phyloP scores from a whole-genome alignment of 345 rosid species.

The Citrus maxima region DNA sequence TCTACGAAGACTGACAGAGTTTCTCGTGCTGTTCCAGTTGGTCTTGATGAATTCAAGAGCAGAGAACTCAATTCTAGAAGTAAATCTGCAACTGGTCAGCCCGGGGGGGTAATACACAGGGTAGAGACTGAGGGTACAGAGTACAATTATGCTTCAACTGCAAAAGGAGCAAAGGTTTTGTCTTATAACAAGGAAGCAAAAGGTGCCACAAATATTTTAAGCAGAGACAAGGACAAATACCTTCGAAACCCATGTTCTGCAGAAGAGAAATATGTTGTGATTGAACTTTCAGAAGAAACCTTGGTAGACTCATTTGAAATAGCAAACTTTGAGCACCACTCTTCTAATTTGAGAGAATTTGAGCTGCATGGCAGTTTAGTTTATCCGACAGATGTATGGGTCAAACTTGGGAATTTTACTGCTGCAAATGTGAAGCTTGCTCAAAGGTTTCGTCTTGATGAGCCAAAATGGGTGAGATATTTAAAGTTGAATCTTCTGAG shows the following conservation, averaged over 20 bases:
- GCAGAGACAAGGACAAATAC: slow-evolving; percentile 85
- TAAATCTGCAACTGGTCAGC: slow-evolving; percentile 58
- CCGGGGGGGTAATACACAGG: slow-evolving; percentile 65
- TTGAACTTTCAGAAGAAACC: slow-evolving; percentile 96
- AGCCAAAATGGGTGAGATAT: slow-evolving; percentile 88
- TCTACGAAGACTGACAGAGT: slow-evolving; percentile 40
- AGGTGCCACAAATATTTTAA: slow-evolving; percentile 75
- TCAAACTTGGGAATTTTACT: slow-evolving; percentile 78
- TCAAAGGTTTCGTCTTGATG: slow-evolving; percentile 63
- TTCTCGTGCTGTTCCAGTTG: slow-evolving; percentile 58
- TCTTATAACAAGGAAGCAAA: slow-evolving; percentile 88
- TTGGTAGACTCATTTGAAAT: slow-evolving; percentile 75
- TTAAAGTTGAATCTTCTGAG: slow-evolving; percentile 65
- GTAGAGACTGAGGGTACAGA: slow-evolving; percentile 90
- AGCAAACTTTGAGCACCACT: slow-evolving; percentile 92
- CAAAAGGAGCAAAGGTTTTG: slow-evolving; percentile 90
- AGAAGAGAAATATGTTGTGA: slow-evolving; percentile 75
- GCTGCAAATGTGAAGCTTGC: slow-evolving; percentile 77
- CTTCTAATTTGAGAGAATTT: slow-evolving; percentile 82
- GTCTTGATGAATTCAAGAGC: slow-evolving; percentile 96
- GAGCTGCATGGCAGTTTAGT: slow-evolving; percentile 82
- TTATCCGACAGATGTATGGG: slow-evolving; percentile 87
- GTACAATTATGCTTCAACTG: slow-evolving; percentile 85
- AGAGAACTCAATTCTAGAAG: slow-evolving; percentile 55
- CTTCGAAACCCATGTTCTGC: slow-evolving; percentile 91